These are phyloP conservation scores for Abelmoschus esculentus DNA, from an alignment of 345 rosid species.

Conservation along the genomic window DNA sequence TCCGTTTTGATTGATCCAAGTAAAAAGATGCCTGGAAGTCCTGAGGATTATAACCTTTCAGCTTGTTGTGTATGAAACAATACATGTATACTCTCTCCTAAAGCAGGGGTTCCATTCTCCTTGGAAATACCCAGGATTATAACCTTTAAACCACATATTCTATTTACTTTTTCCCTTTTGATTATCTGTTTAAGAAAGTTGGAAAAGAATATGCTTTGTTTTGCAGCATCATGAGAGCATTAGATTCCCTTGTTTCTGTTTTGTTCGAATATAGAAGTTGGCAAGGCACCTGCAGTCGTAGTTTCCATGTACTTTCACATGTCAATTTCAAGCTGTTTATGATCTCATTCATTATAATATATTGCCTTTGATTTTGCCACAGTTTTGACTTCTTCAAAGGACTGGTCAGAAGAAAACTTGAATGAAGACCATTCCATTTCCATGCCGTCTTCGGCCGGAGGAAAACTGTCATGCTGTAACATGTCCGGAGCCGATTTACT, in stretches of 20 bases:
- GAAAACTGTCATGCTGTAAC: slow-evolving; percentile 18
- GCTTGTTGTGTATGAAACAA: background rate
- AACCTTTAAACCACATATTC: background rate
- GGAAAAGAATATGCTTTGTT: slow-evolving; percentile 1
- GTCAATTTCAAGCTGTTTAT: background rate
- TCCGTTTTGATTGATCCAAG: background rate
- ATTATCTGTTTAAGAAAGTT: background rate
- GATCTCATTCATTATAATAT: background rate
- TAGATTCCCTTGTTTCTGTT: background rate
- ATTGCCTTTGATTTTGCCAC: slow-evolving; percentile 20
- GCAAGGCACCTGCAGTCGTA: background rate
- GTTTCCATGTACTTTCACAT: background rate
- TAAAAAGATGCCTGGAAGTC: background rate
- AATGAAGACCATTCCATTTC: slow-evolving; percentile 24
- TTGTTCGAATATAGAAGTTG: background rate
- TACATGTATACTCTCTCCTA: background rate
- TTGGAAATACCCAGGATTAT: background rate
- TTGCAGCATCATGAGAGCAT: background rate
- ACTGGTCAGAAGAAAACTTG: slow-evolving; percentile 69
- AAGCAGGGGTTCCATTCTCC: background rate
- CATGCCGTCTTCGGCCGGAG: slow-evolving; percentile 14
- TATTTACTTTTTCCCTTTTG: background rate
- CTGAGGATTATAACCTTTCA: too few species aligned
- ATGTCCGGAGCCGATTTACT: slow-evolving; percentile 7
- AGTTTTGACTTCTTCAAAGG: slow-evolving; percentile 94